phyloP scores from a whole-genome alignment of 2,329 filamentous ascomycete genomes.

The Pseudocercospora ulei region DNA sequence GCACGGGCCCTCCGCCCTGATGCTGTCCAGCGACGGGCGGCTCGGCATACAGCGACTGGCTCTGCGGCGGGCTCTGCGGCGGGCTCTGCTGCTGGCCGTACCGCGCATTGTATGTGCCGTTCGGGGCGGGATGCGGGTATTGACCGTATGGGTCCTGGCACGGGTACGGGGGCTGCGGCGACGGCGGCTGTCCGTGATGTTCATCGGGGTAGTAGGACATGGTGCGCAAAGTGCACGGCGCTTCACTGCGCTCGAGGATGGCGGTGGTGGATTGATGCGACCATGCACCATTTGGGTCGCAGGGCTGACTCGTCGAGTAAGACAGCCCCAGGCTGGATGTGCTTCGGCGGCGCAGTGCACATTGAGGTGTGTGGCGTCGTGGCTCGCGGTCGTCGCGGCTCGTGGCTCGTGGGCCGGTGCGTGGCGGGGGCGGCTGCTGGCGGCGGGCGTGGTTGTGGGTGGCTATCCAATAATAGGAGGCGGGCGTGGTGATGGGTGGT shows the following conservation, averaged over 20 bases:
- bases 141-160: constrained; percentile 26
- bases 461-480: too few relatives aligned
- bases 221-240: constrained; percentile 5
- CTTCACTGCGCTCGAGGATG: constrained; percentile 8
- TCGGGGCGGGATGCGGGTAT: constrained; percentile 23
- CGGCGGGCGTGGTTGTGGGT: constrained; percentile 13
- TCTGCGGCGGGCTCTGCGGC: constrained; percentile 11
- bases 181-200: constrained; percentile 34
- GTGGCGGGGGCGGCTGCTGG: too few relatives aligned
- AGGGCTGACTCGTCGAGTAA: constrained; percentile 9
- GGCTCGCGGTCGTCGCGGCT: not conserved
- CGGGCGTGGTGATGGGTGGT: too few relatives aligned
- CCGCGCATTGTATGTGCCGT: constrained; percentile 24
- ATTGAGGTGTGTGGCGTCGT: constrained; percentile 5
- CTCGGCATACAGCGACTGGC: constrained; percentile 23
- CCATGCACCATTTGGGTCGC: too few relatives aligned
- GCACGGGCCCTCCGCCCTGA: constrained; percentile 28
- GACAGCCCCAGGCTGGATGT: constrained; percentile 10
- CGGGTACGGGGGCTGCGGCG: constrained; percentile 15
- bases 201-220: constrained; percentile 52
- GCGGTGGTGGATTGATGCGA: constrained; percentile 12
- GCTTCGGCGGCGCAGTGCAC: constrained; percentile 10
- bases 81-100: constrained; percentile 17
- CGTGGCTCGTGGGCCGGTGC: too few relatives aligned
- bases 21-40: constrained; percentile 25